phyloP scores from a whole-genome alignment of 208 protist genomes.

The Entamoeba moshkovskii region DNA sequence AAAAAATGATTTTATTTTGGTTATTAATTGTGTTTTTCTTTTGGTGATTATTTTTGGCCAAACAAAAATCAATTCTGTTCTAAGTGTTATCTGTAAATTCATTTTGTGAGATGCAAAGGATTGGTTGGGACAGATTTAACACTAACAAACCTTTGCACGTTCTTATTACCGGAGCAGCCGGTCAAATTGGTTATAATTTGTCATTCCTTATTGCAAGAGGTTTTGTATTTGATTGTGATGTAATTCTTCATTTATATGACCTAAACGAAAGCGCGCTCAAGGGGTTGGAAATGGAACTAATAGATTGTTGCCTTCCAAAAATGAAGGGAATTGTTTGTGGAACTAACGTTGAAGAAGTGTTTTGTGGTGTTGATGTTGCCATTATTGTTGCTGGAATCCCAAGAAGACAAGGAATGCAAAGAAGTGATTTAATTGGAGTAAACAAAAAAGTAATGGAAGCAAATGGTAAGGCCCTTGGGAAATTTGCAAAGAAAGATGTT shows the following conservation, averaged over 20 bases:
- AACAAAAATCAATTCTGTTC: too few species aligned
- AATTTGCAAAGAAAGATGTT: slow-evolving; percentile 13
- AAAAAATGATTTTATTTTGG: too few species aligned
- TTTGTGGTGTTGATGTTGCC: slow-evolving; percentile 50
- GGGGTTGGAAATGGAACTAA: slow-evolving; percentile 68
- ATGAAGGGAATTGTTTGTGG: slow-evolving; percentile 57
- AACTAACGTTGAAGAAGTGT: slow-evolving; percentile 53
- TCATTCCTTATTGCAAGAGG: slow-evolving; percentile 28
- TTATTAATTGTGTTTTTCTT: too few species aligned
- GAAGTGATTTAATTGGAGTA: slow-evolving; percentile 24
- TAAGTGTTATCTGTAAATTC: too few species aligned
- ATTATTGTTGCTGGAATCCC: slow-evolving; percentile 34
- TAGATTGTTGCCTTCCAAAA: slow-evolving; percentile 71
- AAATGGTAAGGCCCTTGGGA: slow-evolving; percentile 16
- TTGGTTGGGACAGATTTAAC: not conserved
- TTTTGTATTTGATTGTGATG: slow-evolving; percentile 31
- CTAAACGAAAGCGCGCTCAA: slow-evolving; percentile 49
- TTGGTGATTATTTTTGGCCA: too few species aligned
- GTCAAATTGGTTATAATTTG: slow-evolving; percentile 51
- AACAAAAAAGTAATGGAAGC: slow-evolving; percentile 31
- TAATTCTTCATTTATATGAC: slow-evolving; percentile 56
- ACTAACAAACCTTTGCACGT: slow-evolving; percentile 3
- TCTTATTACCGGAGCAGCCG: slow-evolving; percentile 33
- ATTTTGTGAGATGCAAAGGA: too few species aligned
- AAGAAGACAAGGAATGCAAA: slow-evolving; percentile 30